Conservation (phyloP, 2,329 filamentous ascomycete species). For the Neonectria coccinea region DNA sequence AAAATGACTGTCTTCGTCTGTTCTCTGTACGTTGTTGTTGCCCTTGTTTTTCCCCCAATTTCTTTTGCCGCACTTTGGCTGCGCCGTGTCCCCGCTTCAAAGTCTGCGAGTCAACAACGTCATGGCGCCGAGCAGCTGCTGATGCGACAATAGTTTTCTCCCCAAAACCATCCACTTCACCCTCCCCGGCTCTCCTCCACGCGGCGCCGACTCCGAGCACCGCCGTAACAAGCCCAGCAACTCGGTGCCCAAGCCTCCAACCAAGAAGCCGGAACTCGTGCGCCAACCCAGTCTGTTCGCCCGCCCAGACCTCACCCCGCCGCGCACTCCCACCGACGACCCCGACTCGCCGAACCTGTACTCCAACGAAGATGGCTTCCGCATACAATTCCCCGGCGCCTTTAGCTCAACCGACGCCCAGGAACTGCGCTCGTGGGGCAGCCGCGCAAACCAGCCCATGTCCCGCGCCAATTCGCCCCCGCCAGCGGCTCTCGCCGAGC, state of each 20-base stretch:
- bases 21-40: slow-evolving; percentile 51
- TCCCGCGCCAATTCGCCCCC: slow-evolving; percentile 80
- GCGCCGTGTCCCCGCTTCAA: slow-evolving; percentile 26
- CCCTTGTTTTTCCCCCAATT: slow-evolving; percentile 10
- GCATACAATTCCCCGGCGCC: slow-evolving; percentile 66
- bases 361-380: slow-evolving; percentile 67
- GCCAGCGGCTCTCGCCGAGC: slow-evolving; percentile 80
- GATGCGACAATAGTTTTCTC: slow-evolving; percentile 73
- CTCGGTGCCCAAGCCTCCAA: slow-evolving; percentile 24
- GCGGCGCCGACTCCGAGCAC: slow-evolving; percentile 49
- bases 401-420: slow-evolving; percentile 77
- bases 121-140: slow-evolving; percentile 19
- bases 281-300: slow-evolving; percentile 66
- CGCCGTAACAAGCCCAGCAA: slow-evolving; percentile 46
- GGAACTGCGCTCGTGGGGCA: slow-evolving; percentile 82
- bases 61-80: background rate
- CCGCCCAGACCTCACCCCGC: slow-evolving; percentile 63
- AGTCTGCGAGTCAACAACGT: slow-evolving; percentile 26
- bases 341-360: slow-evolving; percentile 61
- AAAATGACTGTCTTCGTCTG: slow-evolving; percentile 57
- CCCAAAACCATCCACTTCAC: slow-evolving; percentile 94
- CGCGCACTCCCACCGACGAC: slow-evolving; percentile 65
- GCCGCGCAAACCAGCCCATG: slow-evolving; percentile 79
- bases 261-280: slow-evolving; percentile 40
- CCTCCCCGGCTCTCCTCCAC: slow-evolving; percentile 66